phyloP scores from a whole-genome alignment of 805 yeast genomes.

The Spencermartinsiella europaea region DNA sequence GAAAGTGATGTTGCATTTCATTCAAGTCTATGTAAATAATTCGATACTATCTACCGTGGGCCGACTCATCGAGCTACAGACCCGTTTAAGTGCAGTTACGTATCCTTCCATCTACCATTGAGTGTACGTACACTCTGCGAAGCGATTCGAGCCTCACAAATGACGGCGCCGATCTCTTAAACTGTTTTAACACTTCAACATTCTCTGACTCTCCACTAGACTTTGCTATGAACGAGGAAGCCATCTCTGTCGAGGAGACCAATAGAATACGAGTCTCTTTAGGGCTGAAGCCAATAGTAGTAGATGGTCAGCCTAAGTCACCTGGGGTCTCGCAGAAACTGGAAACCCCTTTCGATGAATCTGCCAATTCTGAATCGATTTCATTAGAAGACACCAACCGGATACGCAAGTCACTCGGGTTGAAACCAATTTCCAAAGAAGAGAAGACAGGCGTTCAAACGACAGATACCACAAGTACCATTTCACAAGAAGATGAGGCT shows the following conservation, averaged over 20 bases:
- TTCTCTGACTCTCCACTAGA: too few species aligned
- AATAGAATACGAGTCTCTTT: slow-evolving; percentile 46
- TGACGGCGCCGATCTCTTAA: too few species aligned
- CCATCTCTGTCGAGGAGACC: slow-evolving; percentile 47
- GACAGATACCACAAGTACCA: background rate
- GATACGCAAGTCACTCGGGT: slow-evolving; percentile 47
- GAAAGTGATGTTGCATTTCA: too few species aligned
- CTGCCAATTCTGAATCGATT: slow-evolving; percentile 9
- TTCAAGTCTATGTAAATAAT: too few species aligned
- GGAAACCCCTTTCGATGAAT: background rate
- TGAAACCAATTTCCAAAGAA: slow-evolving; percentile 41
- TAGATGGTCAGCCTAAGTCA: background rate
- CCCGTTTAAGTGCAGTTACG: too few species aligned
- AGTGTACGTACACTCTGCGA: too few species aligned
- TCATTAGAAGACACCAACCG: slow-evolving; percentile 53
- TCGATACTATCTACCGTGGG: too few species aligned
- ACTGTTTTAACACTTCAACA: too few species aligned
- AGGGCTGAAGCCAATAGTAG: slow-evolving; percentile 47
- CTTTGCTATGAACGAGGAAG: too few species aligned
- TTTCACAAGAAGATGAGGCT: slow-evolving; percentile 35
- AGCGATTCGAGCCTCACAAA: too few species aligned
- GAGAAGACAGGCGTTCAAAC: background rate
- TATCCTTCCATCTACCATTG: too few species aligned
- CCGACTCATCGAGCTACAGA: too few species aligned
- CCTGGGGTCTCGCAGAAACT: slow-evolving; percentile 17